A percentile compares a stretch with the other conserved stretches of the same genome.
These are phyloP conservation scores for Lignosus rhinocerotis DNA, from an alignment of 1,284 basidiomycete genomes.

Conservation along the genomic window DNA sequence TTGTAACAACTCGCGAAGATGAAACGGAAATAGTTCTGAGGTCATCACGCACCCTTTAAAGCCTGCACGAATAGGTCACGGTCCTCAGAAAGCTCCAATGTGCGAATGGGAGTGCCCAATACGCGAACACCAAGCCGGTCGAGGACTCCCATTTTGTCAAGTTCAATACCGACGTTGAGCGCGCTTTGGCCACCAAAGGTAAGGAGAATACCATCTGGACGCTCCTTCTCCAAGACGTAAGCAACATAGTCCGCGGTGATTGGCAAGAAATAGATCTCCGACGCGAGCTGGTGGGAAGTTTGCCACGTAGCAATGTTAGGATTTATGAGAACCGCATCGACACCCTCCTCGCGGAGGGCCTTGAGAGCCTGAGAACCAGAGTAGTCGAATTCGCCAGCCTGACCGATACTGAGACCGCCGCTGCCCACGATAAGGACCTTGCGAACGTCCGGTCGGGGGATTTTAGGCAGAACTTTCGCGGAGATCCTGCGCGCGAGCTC, in stretches of 20 bases:
- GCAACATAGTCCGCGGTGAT: conserved; percentile 98
- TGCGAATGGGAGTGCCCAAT: conserved; percentile 93
- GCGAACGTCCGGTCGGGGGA: conserved; percentile 86
- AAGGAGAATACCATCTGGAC: conserved; percentile 95
- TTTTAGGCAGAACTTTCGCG: conserved; percentile 86
- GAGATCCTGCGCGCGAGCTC: conserved; percentile 91
- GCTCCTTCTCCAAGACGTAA: conserved; percentile 97
- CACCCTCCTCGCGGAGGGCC: conserved; percentile 93
- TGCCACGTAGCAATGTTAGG: conserved; percentile 98
- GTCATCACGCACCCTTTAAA: conserved; percentile 71
- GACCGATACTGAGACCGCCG: conserved; percentile 96
- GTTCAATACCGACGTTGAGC: conserved; percentile 95
- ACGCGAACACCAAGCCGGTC: conserved; percentile 95
- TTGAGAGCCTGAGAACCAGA: conserved; percentile 99
- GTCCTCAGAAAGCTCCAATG: conserved; percentile 96
- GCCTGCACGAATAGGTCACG: conserved; percentile 97
- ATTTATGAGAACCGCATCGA: conserved; percentile 95
- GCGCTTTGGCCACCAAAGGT: conserved; percentile 99
- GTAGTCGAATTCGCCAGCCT: conserved; percentile 99
- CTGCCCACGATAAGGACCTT: conserved; percentile 97
- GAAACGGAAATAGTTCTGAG: not conserved
- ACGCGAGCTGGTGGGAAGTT: conserved; percentile 94
- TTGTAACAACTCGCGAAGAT: not conserved
- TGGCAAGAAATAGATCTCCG: conserved; percentile 97
- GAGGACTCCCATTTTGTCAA: conserved; percentile 97